A percentile compares a stretch with the other conserved stretches of the same genome.
Conservation (phyloP, 2,329 filamentous ascomycete species). For the Fusarium palustre region DNA sequence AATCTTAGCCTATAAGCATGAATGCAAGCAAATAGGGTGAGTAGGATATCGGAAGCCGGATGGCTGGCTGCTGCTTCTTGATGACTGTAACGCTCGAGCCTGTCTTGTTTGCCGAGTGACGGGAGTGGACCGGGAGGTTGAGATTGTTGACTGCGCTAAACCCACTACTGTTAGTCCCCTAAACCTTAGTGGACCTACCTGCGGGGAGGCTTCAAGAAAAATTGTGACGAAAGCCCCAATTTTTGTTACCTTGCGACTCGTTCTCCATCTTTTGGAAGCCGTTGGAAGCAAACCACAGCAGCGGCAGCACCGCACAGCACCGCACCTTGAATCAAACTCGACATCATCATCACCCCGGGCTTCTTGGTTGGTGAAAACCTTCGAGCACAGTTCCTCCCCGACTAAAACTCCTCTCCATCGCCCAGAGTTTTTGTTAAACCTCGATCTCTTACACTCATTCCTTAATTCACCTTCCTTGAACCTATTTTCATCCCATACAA, state of each 20-base stretch:
- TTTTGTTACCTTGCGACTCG: conserved; percentile 43
- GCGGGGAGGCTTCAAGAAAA: conserved; percentile 48
- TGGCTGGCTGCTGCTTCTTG: conserved; percentile 9
- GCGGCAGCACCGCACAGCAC: neutral
- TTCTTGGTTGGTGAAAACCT: conserved; percentile 34
- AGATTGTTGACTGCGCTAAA: conserved; percentile 26
- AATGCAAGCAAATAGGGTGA: conserved; percentile 1
- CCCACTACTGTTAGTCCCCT: conserved; percentile 26
- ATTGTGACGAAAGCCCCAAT: conserved; percentile 49
- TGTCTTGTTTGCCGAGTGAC: conserved; percentile 8
- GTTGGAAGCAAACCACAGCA: conserved; percentile 38
- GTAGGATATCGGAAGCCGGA: conserved; percentile 37
- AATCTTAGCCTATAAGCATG: neutral
- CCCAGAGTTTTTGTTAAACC: neutral
- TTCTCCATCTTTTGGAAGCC: conserved; percentile 41
- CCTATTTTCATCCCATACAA: conserved; percentile 8
- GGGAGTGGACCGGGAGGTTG: conserved; percentile 3
- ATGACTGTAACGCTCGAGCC: conserved; percentile 16
- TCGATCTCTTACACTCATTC: conserved; percentile 14
- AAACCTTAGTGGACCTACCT: conserved; percentile 36
- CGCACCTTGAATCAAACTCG: conserved; percentile 20
- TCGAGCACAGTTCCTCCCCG: conserved; percentile 12
- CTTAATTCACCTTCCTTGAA: conserved; percentile 28
- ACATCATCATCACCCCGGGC: conserved; percentile 41
- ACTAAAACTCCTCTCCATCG: conserved; percentile 8